A percentile compares a stretch with the other conserved stretches of the same genome.
These are phyloP conservation scores for Fimicolochytrium jonesii DNA, from an alignment of 192 early-diverging fungal genomes.

Conservation along the genomic window DNA sequence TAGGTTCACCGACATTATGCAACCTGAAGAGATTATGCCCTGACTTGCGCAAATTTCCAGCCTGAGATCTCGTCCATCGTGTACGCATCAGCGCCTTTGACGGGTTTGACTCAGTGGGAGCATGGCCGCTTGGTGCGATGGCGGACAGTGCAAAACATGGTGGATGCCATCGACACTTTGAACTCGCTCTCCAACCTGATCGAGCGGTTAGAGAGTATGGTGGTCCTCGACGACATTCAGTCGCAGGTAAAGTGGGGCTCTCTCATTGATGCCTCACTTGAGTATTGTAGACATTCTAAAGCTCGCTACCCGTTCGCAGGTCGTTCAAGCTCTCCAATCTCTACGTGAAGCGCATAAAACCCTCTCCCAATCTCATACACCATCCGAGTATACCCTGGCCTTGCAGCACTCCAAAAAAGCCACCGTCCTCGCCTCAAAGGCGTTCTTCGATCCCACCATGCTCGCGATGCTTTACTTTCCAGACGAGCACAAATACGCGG, in stretches of 20 bases:
- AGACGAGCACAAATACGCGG: constrained; percentile 94
- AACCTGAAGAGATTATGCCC: no score
- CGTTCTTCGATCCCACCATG: constrained; percentile 99
- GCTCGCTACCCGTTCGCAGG: no score
- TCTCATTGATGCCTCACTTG: background rate
- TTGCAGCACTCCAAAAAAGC: no score
- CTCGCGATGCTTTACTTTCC: constrained; percentile 97
- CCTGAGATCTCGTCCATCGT: no score
- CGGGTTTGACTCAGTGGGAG: constrained; percentile 80
- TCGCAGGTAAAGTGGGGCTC: constrained; percentile 45
- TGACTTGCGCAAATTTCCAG: no score
- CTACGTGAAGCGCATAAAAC: background rate
- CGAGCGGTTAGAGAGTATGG: constrained; percentile 82
- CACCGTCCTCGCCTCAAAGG: no score
- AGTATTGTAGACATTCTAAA: no score
- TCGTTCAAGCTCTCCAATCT: background rate
- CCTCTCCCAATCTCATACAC: no score
- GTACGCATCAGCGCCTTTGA: constrained; percentile 40
- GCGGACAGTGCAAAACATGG: constrained; percentile 68
- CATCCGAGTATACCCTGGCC: no score
- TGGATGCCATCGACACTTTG: constrained; percentile 70
- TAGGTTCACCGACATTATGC: background rate
- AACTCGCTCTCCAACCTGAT: constrained; percentile 76
- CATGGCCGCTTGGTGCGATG: constrained; percentile 68
- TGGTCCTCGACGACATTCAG: constrained; percentile 83